Percentiles rank a stretch among this genome's conserved stretches.
Conservation (phyloP, 1,284 basidiomycete species). For the Sparassis latifolia region DNA sequence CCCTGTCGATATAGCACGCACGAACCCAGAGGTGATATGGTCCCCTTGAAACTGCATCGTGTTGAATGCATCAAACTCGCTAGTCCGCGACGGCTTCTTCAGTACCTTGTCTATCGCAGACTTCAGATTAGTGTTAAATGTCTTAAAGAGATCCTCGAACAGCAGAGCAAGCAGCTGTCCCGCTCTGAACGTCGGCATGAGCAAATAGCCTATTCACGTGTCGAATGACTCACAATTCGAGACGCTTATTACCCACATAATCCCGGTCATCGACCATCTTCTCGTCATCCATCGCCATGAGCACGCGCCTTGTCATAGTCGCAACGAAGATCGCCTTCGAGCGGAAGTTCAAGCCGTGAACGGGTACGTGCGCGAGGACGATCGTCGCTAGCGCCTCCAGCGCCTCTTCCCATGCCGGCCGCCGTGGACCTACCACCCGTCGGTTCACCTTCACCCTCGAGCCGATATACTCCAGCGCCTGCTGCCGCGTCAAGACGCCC, state of each 20-base stretch:
- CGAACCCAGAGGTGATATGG: conserved; percentile 93
- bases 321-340: conserved; percentile 97
- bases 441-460: conserved; percentile 86
- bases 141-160: conserved; percentile 99
- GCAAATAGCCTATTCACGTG: not conserved
- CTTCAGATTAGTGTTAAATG: conserved; percentile 96
- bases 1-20: conserved; percentile 96
- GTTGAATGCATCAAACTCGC: conserved; percentile 93
- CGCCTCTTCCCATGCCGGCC: conserved; percentile 92
- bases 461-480: conserved; percentile 96
- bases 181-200: conserved; percentile 48
- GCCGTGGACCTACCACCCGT: conserved; percentile 70
- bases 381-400: conserved; percentile 95
- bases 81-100: conserved; percentile 93
- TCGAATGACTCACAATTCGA: conserved; percentile 75
- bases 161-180: conserved; percentile 93
- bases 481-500: conserved; percentile 88
- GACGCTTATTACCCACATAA: conserved; percentile 98
- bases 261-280: conserved; percentile 98
- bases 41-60: conserved; percentile 92
- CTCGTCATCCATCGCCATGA: conserved; percentile 96
- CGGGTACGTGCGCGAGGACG: conserved; percentile 94
- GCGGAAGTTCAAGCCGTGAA: conserved; percentile 86
- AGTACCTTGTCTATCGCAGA: conserved; percentile 96
- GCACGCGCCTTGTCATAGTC: conserved; percentile 93